Evolutionary conservation across 1,284 basidiomycete genomes (phyloP).

Genomic region (Tranzscheliella williamsii): DNA sequence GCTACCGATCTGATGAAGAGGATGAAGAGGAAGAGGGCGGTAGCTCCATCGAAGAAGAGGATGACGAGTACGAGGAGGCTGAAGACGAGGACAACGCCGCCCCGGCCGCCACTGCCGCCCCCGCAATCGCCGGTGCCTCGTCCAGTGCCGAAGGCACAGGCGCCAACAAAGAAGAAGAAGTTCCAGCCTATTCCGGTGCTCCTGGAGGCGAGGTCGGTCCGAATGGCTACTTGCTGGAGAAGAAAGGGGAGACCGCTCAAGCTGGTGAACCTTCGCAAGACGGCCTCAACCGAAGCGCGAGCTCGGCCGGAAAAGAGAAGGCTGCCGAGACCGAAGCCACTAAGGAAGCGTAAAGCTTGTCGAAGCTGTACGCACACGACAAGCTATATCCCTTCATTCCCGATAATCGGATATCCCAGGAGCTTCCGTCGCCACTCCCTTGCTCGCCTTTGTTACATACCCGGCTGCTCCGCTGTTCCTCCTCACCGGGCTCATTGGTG

Average conservation of each 20-base stretch:
- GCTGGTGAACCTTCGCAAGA: constrained; percentile 51
- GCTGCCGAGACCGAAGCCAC: constrained; percentile 30
- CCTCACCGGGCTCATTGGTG: background rate
- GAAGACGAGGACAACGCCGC: constrained; percentile 39
- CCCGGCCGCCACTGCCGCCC: constrained; percentile 30
- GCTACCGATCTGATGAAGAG: constrained; percentile 69
- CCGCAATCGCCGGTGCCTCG: constrained; percentile 48
- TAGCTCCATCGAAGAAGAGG: constrained; percentile 74
- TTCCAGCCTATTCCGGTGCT: constrained; percentile 60
- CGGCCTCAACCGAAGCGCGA: constrained; percentile 34
- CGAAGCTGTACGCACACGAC: background rate
- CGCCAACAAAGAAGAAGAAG: constrained; percentile 52
- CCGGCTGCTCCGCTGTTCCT: constrained; percentile 1
- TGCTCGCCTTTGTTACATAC: background rate
- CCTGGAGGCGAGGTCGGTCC: constrained; percentile 63
- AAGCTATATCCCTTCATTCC: background rate
- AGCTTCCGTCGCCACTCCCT: constrained; percentile 10
- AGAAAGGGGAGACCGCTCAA: constrained; percentile 46
- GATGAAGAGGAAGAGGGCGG: constrained; percentile 72
- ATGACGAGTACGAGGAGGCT: constrained; percentile 64
- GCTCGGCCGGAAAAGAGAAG: constrained; percentile 44
- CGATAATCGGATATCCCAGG: constrained; percentile 25
- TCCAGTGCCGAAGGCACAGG: constrained; percentile 34
- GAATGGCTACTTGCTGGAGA: constrained; percentile 73
- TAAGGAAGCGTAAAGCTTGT: constrained; percentile 41